Conservation (phyloP, 495 filamentous ascomycete species). For the Patellaria atrata region DNA sequence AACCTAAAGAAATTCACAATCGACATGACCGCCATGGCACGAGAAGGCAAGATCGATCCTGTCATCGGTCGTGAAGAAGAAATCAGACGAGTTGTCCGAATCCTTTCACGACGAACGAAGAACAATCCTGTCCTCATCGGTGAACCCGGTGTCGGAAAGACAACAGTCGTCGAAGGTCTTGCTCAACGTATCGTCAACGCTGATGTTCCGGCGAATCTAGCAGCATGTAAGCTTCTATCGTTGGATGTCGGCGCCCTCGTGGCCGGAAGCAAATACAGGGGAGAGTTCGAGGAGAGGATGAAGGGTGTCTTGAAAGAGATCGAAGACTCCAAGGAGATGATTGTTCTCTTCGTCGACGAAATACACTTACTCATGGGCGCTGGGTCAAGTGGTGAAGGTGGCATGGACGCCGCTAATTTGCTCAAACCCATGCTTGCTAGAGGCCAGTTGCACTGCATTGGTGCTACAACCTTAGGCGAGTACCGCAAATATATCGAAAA, state of each 20-base stretch:
- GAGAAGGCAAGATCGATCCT: constrained; percentile 95
- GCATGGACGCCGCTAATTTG: constrained; percentile 96
- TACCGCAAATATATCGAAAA: constrained; percentile 99
- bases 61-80: constrained; percentile 97
- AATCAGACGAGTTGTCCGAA: constrained; percentile 84
- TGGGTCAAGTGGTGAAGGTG: constrained; percentile 81
- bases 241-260: constrained; percentile 90
- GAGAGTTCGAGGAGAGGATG: constrained; percentile 98
- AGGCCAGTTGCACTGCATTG: constrained; percentile 94
- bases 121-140: constrained; percentile 96
- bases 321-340: constrained; percentile 88
- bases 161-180: constrained; percentile 94
- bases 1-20: constrained; percentile 95
- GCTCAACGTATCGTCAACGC: constrained; percentile 88
- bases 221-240: constrained; percentile 81
- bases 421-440: constrained; percentile 95
- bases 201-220: constrained; percentile 91
- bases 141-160: constrained; percentile 97
- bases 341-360: constrained; percentile 94
- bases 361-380: constrained; percentile 98
- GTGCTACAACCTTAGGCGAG: constrained; percentile 85
- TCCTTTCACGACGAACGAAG: constrained; percentile 87
- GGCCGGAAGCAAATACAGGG: constrained; percentile 92
- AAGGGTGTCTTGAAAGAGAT: constrained; percentile 98
- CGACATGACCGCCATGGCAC: constrained; percentile 86